phyloP scores from a whole-genome alignment of 129 eudicot genomes.

The Solidago caesia region DNA sequence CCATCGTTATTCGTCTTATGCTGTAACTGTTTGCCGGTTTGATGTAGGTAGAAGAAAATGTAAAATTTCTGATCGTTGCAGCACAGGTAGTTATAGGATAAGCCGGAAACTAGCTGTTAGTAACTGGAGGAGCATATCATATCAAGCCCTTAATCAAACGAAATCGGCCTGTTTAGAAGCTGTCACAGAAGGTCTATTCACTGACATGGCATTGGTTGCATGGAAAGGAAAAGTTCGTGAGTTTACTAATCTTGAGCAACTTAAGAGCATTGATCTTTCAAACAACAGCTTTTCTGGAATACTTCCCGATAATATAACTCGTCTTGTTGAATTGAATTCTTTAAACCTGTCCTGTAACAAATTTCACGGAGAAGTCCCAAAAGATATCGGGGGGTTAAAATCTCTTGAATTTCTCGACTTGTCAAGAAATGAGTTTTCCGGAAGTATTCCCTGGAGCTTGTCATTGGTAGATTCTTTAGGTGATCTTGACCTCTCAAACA shows the following conservation, averaged over 20 bases:
- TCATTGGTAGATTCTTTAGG: no score
- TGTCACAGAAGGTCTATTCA: not conserved
- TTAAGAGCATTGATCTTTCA: constrained; percentile 7
- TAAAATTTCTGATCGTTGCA: not conserved
- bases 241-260: not conserved
- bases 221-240: no score
- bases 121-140: not conserved
- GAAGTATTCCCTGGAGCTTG: no score
- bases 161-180: no score
- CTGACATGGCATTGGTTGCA: constrained; percentile 5
- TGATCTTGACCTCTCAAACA: no score
- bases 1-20: no score
- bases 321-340: constrained; percentile 16
- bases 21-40: not conserved
- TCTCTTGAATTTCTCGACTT: not conserved
- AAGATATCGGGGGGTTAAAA: constrained; percentile 23
- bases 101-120: no score
- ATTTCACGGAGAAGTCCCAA: constrained; percentile 23
- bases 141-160: no score
- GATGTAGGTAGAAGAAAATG: no score
- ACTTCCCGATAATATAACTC: constrained; percentile 17
- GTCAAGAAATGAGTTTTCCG: no score
- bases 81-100: no score
- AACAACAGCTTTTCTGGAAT: not conserved
- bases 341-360: constrained; percentile 33